Percentiles rank a stretch among this genome's conserved stretches.
phyloP scores from a whole-genome alignment of 805 yeast species.

The Wickerhamomyces ciferrii region DNA sequence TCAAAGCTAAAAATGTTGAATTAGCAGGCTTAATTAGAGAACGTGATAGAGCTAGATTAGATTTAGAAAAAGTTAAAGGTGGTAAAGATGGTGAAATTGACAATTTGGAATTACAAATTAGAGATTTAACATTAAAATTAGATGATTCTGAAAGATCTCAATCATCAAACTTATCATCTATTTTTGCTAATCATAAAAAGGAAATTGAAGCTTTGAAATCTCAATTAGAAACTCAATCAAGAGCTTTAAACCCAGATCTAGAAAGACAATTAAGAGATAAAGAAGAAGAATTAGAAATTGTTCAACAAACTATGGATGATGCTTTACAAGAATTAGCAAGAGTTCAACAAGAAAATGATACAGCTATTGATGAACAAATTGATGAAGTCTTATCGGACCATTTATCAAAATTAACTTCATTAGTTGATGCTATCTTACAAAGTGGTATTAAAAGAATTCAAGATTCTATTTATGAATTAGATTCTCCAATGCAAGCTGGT shows the following conservation, averaged over 20 bases:
- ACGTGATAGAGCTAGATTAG: constrained; percentile 83
- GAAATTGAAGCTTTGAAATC: constrained; percentile 51
- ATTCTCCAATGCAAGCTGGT: constrained; percentile 80
- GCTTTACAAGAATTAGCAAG: constrained; percentile 57
- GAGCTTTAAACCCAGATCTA: constrained; percentile 25
- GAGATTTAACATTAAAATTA: constrained; percentile 53
- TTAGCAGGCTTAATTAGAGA: constrained; percentile 85
- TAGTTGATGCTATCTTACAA: constrained; percentile 64
- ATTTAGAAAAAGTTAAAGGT: constrained; percentile 65
- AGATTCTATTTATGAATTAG: constrained; percentile 62
- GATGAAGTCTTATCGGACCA: constrained; percentile 46
- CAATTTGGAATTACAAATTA: constrained; percentile 54
- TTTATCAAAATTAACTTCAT: constrained; percentile 43
- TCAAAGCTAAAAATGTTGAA: constrained; percentile 81
- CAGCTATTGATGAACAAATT: constrained; percentile 53
- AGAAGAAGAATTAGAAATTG: constrained; percentile 73
- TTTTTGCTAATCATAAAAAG: constrained; percentile 55
- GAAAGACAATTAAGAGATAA: constrained; percentile 51
- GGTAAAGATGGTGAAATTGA: constrained; percentile 62
- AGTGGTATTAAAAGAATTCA: constrained; percentile 71
- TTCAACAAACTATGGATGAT: constrained; percentile 74
- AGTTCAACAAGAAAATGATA: constrained; percentile 40
- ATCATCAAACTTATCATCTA: constrained; percentile 54
- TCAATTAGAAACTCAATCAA: constrained; percentile 22
- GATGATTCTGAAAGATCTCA: constrained; percentile 58